A percentile compares a stretch with the other conserved stretches of the same genome.
Conservation (phyloP, 1,139 yeast species). For the Blastobotrys serpentis region DNA sequence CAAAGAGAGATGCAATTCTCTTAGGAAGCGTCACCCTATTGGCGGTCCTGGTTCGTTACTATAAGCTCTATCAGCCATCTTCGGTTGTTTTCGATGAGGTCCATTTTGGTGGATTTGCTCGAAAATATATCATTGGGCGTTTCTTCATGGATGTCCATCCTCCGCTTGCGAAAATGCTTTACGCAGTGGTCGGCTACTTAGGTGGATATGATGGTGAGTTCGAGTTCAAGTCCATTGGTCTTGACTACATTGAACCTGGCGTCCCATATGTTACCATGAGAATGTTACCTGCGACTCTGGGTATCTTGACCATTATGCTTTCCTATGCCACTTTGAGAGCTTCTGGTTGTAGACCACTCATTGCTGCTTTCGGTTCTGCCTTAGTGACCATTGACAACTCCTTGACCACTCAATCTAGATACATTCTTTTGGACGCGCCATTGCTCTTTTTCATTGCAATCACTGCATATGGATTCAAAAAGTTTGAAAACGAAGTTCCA, state of each 20-base stretch:
- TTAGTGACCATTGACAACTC: slow-evolving; percentile 82
- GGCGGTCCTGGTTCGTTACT: slow-evolving; percentile 58
- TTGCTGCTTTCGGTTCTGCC: slow-evolving; percentile 65
- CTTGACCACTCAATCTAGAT: slow-evolving; percentile 83
- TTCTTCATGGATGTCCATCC: slow-evolving; percentile 97
- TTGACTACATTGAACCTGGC: slow-evolving; percentile 65
- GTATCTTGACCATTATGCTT: slow-evolving; percentile 74
- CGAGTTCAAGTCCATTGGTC: slow-evolving; percentile 89
- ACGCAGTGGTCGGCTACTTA: slow-evolving; percentile 87
- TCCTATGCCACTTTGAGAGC: slow-evolving; percentile 78
- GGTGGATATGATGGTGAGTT: slow-evolving; percentile 88
- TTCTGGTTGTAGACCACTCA: slow-evolving; percentile 80
- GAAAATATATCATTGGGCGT: slow-evolving; percentile 59
- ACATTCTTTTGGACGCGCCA: slow-evolving; percentile 88
- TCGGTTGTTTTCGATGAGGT: slow-evolving; percentile 95
- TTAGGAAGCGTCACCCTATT: slow-evolving; percentile 53
- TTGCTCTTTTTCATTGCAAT: slow-evolving; percentile 87
- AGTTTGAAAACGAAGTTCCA: slow-evolving; percentile 77
- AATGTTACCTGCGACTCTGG: slow-evolving; percentile 76
- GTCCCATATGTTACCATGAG: slow-evolving; percentile 92
- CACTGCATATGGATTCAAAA: slow-evolving; percentile 74
- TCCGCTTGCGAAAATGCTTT: slow-evolving; percentile 90
- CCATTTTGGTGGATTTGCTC: slow-evolving; percentile 68
- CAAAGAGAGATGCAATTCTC: slow-evolving; percentile 31
- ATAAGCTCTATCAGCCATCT: slow-evolving; percentile 62